Base-by-base conservation (phyloP, 495 filamentous ascomycete species). In the Bacidia gigantensis region DNA sequence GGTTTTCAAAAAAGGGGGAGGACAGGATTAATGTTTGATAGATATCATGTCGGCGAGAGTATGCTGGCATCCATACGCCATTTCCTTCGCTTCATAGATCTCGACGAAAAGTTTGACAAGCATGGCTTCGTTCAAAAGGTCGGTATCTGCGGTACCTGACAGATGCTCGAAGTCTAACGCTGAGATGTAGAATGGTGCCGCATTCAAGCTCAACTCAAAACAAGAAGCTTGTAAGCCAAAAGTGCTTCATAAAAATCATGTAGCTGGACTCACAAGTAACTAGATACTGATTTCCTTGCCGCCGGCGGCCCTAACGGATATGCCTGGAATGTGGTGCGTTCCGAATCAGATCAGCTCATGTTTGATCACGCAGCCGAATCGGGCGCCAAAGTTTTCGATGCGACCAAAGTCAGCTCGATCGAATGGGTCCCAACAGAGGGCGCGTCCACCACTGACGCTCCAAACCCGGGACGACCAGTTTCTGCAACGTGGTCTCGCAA, bases 311-410 rank as follows among this genome's bases (percentile, higher is more conserved):
- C 66, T 23, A 56, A 65, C 2, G 62, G 58, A 25, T 69, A 73
- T 43, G 51, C 72, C 0, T 79, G 72, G 70, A 79, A 77, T 46
- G 69, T 77, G 0, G 58, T 75, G 26, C 74, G 76, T 2, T 72
- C 76, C 35, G 74, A 78, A 51, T 53, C 68, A 12, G 75, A 79
- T 48, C 56, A 78, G 7, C 22, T 77, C 5, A 64, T 78, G 7
- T 76, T 79, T 56, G 51, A 64, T 18, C 73, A 79, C 54, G 76
- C 74, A 3, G 64, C 46, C 0, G 56, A 66, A 38, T 60, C 63
- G 43, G 74, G 74, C 10, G 76, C 70, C 10, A 60, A 71, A 25
- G 60, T 56, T 14, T 77, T 76, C 46, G 69, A 79, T 25, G 66
- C 58, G 11, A 58, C 62, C 50, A 70, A 73, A 43, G 71, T 76